Base-by-base conservation (phyloP, 805 yeast genomes). In the Zygosaccharomyces pseudorouxii region DNA sequence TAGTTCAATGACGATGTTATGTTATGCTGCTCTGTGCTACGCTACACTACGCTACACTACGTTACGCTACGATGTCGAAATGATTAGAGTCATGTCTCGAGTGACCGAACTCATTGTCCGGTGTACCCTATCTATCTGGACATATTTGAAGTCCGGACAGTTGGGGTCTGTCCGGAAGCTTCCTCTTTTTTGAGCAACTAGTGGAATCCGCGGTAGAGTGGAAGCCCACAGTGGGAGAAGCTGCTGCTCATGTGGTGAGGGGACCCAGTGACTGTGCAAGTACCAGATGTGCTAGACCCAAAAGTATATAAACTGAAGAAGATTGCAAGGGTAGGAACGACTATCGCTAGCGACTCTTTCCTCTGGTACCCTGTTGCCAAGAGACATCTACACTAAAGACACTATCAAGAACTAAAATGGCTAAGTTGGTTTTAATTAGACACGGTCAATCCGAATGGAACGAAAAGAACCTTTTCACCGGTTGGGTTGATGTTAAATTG, bases 381-480 rank as follows among this genome's bases (percentile, higher is more conserved):
- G 23, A 22, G 30, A 20, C 30, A 39, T 18, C 42, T 25, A 27
- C 27, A 19, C 3, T 18, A 39, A n/a, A 27, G 5, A 41, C 31
- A 31, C 50, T 42, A 51, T 22, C 47, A 22, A 50, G 33, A 14
- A 23, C 28, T 29, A 45, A 36, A 67, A 72, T 72, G 76, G 75
- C 76, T 65, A 89, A 86, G 74, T 79, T 90, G 73, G 82, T 90
- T 69, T 79, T 90, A 70, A 89, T 92, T 62, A 90, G 98, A 80
- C 98, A 90, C 90, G 98, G 98, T 66, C 96, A 92, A 80, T 87
- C 96, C 76, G 97, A 88, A 73, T 90, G 98, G 98, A 90, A 90
- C 75, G 96, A 89, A 74, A 88, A 89, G 79, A 92, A 90, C 81
- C 79, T 90, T 62, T 90, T 90, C 85, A 90, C 97, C 72, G 98